Base-by-base conservation (phyloP, 2,329 filamentous ascomycete species). In the Fusarium zealandicum region DNA sequence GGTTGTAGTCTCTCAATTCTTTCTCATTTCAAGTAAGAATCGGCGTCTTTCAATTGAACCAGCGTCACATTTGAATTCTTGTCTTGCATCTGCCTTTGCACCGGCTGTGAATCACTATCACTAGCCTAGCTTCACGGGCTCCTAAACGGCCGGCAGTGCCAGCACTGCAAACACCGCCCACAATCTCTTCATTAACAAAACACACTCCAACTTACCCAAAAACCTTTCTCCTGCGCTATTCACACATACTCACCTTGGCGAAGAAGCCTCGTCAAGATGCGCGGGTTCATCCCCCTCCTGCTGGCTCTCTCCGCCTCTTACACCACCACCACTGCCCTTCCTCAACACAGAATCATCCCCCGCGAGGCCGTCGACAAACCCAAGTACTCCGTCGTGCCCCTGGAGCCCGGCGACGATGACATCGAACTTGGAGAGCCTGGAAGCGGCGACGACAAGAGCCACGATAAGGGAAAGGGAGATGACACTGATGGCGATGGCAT, bases 311-410 rank as follows among this genome's bases (percentile, higher is more conserved):
- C 70, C 16, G 63, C 67, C 35, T 67, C 61, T 45, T 56, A 69
- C 38, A 60, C 69, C 33, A 58, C 54, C 8, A 53, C 63, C 36
- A 44, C 63, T 39, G 68, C 71, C 7, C 64, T 75, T 3, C 73
- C 73, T 9, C 69, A 61, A 20, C 58, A 59, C 5, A 57, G 48
- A 22, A 48, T 70, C 6, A 48, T 58, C 36, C 55, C 51, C 36
- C 72, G 71, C 16, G 67, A 62, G 3, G 40, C 49, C 9, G 44
- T 53, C 13, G 47, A 56, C n/a, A 69, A 68, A 41, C 74, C 73
- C 2, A 65, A 66, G 17, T 77, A 77, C 41, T 75, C 73, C 3
- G 72, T 77, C 25, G 73, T 77, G 5, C 73, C 73, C 12, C 59
- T 76, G n/a, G 73, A 74, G 42, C 73, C 73, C 3, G 65, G 61